Conservation (phyloP, 1,284 basidiomycete species). For the Quambalaria eucalypti region DNA sequence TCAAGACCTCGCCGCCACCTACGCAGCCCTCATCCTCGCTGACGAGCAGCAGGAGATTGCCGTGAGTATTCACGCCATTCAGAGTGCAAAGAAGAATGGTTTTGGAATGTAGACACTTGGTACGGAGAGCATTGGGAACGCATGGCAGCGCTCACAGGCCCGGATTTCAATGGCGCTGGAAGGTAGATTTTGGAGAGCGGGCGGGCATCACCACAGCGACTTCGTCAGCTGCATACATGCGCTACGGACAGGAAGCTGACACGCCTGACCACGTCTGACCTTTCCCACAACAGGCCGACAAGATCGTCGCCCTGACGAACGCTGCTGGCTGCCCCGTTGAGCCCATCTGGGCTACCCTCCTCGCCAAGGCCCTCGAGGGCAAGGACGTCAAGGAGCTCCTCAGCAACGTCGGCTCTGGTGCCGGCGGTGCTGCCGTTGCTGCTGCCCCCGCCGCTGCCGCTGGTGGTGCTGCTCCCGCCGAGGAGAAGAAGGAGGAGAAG, state of each 20-base stretch:
- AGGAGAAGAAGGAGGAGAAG: constrained; percentile 70
- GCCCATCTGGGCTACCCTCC: constrained; percentile 91
- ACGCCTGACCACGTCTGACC: background rate
- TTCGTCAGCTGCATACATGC: no score
- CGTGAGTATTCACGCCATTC: constrained; percentile 56
- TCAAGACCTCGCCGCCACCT: constrained; percentile 52
- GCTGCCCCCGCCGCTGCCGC: constrained; percentile 55
- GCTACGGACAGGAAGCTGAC: no score
- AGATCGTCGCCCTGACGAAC: constrained; percentile 70
- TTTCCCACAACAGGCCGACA: constrained; percentile 62
- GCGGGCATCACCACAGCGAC: no score
- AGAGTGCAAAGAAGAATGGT: background rate
- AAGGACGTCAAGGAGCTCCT: constrained; percentile 94
- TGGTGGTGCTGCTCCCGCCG: constrained; percentile 60
- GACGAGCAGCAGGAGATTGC: constrained; percentile 83
- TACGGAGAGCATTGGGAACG: background rate
- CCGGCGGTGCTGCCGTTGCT: constrained; percentile 54
- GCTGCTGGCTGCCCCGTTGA: constrained; percentile 82
- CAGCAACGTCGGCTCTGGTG: constrained; percentile 77
- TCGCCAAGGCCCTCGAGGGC: constrained; percentile 94
- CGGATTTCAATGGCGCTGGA: background rate
- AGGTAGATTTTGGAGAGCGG: no score
- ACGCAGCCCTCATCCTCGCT: constrained; percentile 73
- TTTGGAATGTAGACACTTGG: background rate
- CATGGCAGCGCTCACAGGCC: background rate